Evolutionary conservation across 345 rosid species (phyloP).

Genomic region (Murraya paniculata): DNA sequence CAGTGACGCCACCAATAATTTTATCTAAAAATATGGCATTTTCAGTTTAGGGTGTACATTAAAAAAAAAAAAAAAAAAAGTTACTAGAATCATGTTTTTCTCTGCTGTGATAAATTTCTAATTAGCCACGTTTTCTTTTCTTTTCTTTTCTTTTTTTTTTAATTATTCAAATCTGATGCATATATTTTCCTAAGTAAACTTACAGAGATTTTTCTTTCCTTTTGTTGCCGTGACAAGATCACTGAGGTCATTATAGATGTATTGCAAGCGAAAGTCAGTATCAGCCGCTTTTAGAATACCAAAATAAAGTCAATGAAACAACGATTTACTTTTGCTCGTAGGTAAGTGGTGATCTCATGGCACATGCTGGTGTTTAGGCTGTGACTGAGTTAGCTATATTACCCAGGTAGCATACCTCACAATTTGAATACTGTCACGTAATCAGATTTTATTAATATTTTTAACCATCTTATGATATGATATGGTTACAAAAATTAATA

Average conservation of each 20-base stretch:
- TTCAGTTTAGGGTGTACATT: background rate
- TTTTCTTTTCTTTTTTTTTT: too few relatives aligned
- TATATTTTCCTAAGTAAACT: background rate
- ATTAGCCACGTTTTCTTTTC: background rate
- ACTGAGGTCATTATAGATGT: background rate
- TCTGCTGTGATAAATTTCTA: background rate
- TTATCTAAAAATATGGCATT: background rate
- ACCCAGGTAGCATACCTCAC: too few relatives aligned
- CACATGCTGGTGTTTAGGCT: slow-evolving; percentile 10
- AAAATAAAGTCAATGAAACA: slow-evolving; percentile 7
- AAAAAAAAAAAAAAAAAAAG: background rate
- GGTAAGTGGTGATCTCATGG: slow-evolving; percentile 27
- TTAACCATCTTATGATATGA: too few relatives aligned
- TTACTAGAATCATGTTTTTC: background rate
- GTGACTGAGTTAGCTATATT: too few relatives aligned
- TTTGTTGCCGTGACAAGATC: background rate
- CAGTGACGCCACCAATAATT: background rate
- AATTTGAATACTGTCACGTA: too few relatives aligned
- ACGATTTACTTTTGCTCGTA: background rate
- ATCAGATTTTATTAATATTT: too few relatives aligned
- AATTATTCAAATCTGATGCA: background rate
- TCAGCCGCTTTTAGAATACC: background rate
- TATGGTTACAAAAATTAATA: too few relatives aligned
- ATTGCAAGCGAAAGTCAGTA: slow-evolving; percentile 3
- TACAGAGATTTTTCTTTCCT: too few relatives aligned